Percentiles rank a stretch among this genome's conserved stretches.
Evolutionary conservation across 768 basidiomycete species (phyloP).

Genomic region (Coprinopsis strossmayeri): DNA sequence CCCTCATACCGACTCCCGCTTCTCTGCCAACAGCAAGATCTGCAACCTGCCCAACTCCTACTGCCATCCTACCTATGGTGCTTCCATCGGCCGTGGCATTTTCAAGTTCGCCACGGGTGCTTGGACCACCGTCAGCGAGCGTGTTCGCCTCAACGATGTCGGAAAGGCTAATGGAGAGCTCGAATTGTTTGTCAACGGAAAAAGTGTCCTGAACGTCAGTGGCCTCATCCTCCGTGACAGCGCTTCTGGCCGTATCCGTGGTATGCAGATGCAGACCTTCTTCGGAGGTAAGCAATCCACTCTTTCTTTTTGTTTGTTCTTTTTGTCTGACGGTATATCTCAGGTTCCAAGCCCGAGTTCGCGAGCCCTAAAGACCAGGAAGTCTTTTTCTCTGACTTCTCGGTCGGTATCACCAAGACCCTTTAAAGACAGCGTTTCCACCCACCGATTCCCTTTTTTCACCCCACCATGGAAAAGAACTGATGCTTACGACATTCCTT

Average conservation of each 20-base stretch:
- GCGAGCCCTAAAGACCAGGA: conserved; percentile 58
- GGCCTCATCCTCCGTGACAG: conserved; percentile 51
- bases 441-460: background rate
- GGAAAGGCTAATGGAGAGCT: conserved; percentile 68
- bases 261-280: conserved; percentile 75
- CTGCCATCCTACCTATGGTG: conserved; percentile 59
- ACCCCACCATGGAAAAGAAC: conserved; percentile 22
- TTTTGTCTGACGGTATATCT: conserved; percentile 1
- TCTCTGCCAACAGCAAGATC: conserved; percentile 39
- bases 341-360: conserved; percentile 16
- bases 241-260: conserved; percentile 46
- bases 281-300: conserved; percentile 49
- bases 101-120: conserved; percentile 57
- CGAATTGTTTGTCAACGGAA: conserved; percentile 58
- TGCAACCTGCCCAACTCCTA: conserved; percentile 44
- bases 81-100: conserved; percentile 62
- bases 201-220: conserved; percentile 51
- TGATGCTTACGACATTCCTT: background rate
- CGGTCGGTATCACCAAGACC: conserved; percentile 47
- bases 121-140: conserved; percentile 66
- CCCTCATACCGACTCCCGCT: conserved; percentile 18
- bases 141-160: conserved; percentile 68
- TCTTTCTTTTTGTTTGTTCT: background rate
- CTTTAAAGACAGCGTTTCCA: conserved; percentile 16
- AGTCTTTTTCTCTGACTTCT: conserved; percentile 64